Conservation (phyloP, 257 asterid genomes). For the Gentiana dahurica region DNA sequence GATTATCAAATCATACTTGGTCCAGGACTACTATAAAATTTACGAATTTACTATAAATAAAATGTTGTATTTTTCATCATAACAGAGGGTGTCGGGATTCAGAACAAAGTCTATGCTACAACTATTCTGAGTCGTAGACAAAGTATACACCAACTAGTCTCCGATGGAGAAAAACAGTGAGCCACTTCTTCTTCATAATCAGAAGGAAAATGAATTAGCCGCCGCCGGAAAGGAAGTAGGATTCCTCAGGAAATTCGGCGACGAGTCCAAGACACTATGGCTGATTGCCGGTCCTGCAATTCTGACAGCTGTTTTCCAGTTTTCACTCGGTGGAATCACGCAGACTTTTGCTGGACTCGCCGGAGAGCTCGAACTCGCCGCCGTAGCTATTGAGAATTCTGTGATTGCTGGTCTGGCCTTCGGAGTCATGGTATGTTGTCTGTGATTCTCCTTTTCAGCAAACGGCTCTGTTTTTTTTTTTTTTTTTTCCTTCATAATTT, state of each 20-base stretch:
- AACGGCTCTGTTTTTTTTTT: no score
- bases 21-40: no score
- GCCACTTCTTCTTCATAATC: slow-evolving; percentile 9
- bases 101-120: no score
- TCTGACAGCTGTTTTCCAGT: slow-evolving; percentile 57
- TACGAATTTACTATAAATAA: no score
- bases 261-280: slow-evolving; percentile 64
- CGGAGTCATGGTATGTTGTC: slow-evolving; percentile 54
- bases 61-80: no score
- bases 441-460: not conserved
- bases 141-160: no score
- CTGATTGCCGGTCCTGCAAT: slow-evolving; percentile 64
- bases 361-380: slow-evolving; percentile 72
- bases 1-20: no score
- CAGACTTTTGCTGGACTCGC: slow-evolving; percentile 53
- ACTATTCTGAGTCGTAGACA: no score
- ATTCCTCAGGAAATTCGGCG: slow-evolving; percentile 4
- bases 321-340: slow-evolving; percentile 63
- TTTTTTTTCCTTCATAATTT: not conserved
- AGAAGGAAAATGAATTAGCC: not conserved
- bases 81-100: no score
- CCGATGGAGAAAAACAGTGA: slow-evolving; percentile 4
- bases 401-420: slow-evolving; percentile 70
- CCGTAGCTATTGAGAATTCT: slow-evolving; percentile 74
- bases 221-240: not conserved